Base-by-base conservation (phyloP, 441 rosid species). In the Eutrema salsugineum region DNA sequence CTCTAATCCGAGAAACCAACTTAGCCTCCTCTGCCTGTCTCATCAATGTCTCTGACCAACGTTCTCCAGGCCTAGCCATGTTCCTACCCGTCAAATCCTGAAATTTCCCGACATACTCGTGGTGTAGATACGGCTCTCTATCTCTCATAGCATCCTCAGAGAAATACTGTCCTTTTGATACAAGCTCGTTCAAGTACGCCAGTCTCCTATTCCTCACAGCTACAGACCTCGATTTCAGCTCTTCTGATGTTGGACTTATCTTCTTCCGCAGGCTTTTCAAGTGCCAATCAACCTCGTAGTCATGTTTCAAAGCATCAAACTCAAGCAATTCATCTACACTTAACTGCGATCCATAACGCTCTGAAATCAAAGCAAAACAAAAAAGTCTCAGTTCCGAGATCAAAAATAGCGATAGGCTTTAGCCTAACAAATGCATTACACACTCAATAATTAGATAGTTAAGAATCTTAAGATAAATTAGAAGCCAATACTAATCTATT, bases 81-180 rank as follows among this genome's bases (percentile, higher is more conserved):
- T 83, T 76, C 79, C 97, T 82, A n/a, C 85, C 89, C 77, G 73
- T 82, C 60, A 67, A 78, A 80, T 91, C 97, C 88, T 91, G 92
- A 83, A 90, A 94, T 82, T 86, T 94, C 14, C 99, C 99, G 3
- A 94, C 85, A 71, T 88, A 90, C 82, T 94, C 97, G 33, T 94
- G 97, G 73, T 94, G 97, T 78, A 91, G 80, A 82, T 94, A 91
- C 3, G 97, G 99, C 76, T 91, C 93, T 72, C 97, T 85, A 74
- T 86, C 97, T 85, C 99, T 87, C 99, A 94, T 94, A 6, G 92
- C 90, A 48, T 94, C 99, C 82, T 94, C 99, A 0, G 97, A 94
- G 70, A 94, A 94, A 69, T 91, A 91, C 24, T 78, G 84, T 22
- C 99, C 97, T 11, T 85, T 95, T 24, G 57, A 30, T 0, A 94